These are phyloP conservation scores for Plasmodium coatneyi DNA, from an alignment of 169 alveolate species.

Conservation along the genomic window DNA sequence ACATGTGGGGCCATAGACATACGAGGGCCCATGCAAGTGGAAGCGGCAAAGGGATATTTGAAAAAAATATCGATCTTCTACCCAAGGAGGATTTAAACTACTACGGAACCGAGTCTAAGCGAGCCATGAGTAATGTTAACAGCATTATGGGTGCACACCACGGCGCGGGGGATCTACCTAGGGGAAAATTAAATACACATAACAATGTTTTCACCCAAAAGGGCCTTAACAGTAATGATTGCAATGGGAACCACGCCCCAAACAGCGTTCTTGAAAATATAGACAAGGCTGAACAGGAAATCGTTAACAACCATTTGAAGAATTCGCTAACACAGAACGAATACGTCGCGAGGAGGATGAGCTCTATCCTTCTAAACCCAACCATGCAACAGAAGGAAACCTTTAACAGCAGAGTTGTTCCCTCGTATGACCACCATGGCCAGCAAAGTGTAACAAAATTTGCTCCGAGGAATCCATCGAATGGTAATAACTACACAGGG, in stretches of 20 bases:
- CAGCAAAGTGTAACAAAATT: conserved; percentile 1
- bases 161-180: background rate
- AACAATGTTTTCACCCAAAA: conserved; percentile 10
- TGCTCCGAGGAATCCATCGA: background rate
- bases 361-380: conserved; percentile 41
- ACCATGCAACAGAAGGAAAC: conserved; percentile 1
- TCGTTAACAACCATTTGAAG: conserved; percentile 64
- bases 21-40: conserved; percentile 6
- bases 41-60: conserved; percentile 15
- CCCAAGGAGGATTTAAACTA: conserved; percentile 11
- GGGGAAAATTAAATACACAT: background rate
- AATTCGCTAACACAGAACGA: conserved; percentile 51
- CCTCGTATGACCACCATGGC: background rate
- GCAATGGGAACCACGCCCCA: background rate
- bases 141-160: background rate
- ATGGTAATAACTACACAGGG: conserved; percentile 5
- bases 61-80: conserved; percentile 6
- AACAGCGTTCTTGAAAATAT: conserved; percentile 44
- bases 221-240: background rate
- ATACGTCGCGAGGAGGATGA: conserved; percentile 58
- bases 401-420: conserved; percentile 6
- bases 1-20: background rate
- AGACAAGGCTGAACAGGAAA: conserved; percentile 67
- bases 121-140: background rate
- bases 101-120: conserved; percentile 5